Base-by-base conservation (phyloP, 192 early-diverging fungal genomes). In the Entomortierella lignicola region DNA sequence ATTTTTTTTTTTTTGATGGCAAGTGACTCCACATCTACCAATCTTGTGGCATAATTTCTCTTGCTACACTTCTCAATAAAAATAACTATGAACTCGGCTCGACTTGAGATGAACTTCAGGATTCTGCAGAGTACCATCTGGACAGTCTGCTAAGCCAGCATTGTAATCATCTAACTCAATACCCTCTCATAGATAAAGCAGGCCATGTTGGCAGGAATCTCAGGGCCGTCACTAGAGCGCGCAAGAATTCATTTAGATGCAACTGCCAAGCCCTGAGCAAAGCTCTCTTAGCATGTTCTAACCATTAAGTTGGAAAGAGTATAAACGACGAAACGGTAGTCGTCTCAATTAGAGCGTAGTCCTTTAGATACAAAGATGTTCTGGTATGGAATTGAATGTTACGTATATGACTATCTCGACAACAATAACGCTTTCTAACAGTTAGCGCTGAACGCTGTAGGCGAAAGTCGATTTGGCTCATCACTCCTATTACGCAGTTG, bases 81-180 rank as follows among this genome's bases (percentile, higher is more conserved):
- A 60, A 2, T 42, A 50, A 2, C 77, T 63, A 43, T 81, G 72
- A 10, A 41, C 55, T 20, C 32, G 73, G 43, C 87, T 86, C 27
- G 58, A 60, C 61, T 83, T 84, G 56, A 88, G 62, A 72, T 88
- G 86, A 10, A 86, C 77, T 59, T 88, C 85, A 66, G 87, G 87
- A 59, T 88, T 88, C 25, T 56, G 57, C 26, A 88, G 62, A 10
- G 85, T 73, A 34, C 82, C 66, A 13, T 71, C 81, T 8, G 81
- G 81, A 18, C 86, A 88, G 64, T 55, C 83, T 86, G 13, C 86
- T 82, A 52, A 85, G 85, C 11, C 57, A 57, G 54, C 86, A 88
- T 23, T 88, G 85, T 39, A 58, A 52, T 55, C 85, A 88, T 61
- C 75, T 72, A 20, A 88, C 53, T 18, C 86, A 39, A 27, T 82